Evolutionary conservation across 306 rosid species (phyloP), one percentile per base, ranked within the genome.

Genomic region (Quillaja saponaria): DNA sequence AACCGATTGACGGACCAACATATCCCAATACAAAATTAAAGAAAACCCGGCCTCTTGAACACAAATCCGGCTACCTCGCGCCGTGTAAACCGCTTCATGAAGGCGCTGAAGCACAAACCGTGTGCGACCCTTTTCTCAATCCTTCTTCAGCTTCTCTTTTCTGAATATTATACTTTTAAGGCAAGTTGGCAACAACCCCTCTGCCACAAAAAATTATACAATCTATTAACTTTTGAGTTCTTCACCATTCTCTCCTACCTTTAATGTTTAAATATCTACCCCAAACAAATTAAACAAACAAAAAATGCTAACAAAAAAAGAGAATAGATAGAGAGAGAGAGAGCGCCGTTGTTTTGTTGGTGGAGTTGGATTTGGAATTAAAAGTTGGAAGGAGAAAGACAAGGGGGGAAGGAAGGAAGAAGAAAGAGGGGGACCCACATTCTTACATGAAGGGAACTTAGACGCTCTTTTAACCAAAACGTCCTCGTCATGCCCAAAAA

Each of bases 381-480:
- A 39, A 40, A 17, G 42, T 6, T n/a, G 7, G 46, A 12, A 35
- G 13, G 60, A 49, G 73, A 53, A 61, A 49, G 75, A 34, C 52
- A 52, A 48, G 42, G 14, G 54, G 65, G 42, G 48, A 55, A 57
- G 34, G 34, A 62, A 46, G 44, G 57, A n/a, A 52, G 51, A 6
- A 49, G 58, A 64, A 53, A 6, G 31, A 49, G 72, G 44, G 88
- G 99, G 79, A 12, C 87, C 97, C 87, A 61, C 76, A 3, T 55
- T 64, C 47, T 58, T 76, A 94, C 91, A 87, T 94, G 96, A 87
- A 80, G 95, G 64, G 99, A 94, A 94, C 99, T 87, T 94, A 51
- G 99, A 94, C 99, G 82, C 96, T 49, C 81, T 86, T 76, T 56
- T 15, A 79, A 82, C 69, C 61, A 54, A 61, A 53, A 80, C 78